These are phyloP conservation scores for Seiridium unicorne DNA, from an alignment of 2,329 filamentous ascomycete species.

Conservation along the genomic window DNA sequence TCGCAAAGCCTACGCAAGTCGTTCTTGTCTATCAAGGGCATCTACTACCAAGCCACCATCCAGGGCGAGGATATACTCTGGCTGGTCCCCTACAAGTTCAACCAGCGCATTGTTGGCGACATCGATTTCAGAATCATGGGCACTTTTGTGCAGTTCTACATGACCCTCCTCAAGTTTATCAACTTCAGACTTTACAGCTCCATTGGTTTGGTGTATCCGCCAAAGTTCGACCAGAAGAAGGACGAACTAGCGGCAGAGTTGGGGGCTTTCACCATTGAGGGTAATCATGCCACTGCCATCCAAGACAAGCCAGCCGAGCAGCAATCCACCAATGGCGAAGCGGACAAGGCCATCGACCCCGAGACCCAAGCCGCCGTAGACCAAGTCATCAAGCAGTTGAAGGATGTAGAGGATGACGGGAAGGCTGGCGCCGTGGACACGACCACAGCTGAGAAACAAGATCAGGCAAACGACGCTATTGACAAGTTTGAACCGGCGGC, in stretches of 20 bases:
- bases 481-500: slow-evolving; percentile 90
- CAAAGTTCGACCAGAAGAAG: slow-evolving; percentile 83
- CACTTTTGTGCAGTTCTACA: slow-evolving; percentile 98
- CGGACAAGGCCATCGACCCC: slow-evolving; percentile 56
- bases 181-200: slow-evolving; percentile 95
- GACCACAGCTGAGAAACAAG: slow-evolving; percentile 30
- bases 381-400: slow-evolving; percentile 67
- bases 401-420: slow-evolving; percentile 45
- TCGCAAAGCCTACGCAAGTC: slow-evolving; percentile 92
- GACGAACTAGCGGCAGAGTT: slow-evolving; percentile 90
- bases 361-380: slow-evolving; percentile 65
- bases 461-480: slow-evolving; percentile 61
- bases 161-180: slow-evolving; percentile 90
- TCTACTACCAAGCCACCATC: slow-evolving; percentile 98
- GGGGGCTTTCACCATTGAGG: slow-evolving; percentile 86
- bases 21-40: slow-evolving; percentile 97
- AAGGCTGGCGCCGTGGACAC: slow-evolving; percentile 37
- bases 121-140: slow-evolving; percentile 99
- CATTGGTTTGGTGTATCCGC: slow-evolving; percentile 89
- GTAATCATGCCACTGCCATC: slow-evolving; percentile 58
- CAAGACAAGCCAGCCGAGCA: slow-evolving; percentile 44
- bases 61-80: slow-evolving; percentile 96
- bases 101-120: slow-evolving; percentile 89
- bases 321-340: slow-evolving; percentile 49
- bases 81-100: slow-evolving; percentile 97